Percentiles rank a stretch among this genome's conserved stretches.
Conservation (phyloP, 2,329 filamentous ascomycete species). For the Cordyceps cicadae region DNA sequence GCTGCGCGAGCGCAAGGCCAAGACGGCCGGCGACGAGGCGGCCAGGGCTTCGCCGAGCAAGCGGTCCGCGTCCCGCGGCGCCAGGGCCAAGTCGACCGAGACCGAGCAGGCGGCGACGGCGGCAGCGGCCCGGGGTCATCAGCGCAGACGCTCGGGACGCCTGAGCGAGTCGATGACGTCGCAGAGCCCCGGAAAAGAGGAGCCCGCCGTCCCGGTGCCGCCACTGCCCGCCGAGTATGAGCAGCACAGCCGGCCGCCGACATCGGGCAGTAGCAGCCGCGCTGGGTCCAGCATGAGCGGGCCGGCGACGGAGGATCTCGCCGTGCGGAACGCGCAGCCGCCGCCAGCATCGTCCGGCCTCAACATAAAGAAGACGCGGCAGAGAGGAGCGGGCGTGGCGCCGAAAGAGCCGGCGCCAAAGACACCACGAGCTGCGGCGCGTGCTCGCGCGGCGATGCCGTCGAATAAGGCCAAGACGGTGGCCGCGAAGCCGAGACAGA, state of each 20-base stretch:
- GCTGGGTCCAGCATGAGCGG: constrained; percentile 34
- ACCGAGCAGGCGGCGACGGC: neutral
- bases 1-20: constrained; percentile 61
- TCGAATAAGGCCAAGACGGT: constrained; percentile 14
- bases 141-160: constrained; percentile 28
- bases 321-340: constrained; percentile 17
- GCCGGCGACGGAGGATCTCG: constrained; percentile 22
- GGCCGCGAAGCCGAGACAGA: constrained; percentile 10
- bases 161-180: constrained; percentile 40
- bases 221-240: constrained; percentile 13
- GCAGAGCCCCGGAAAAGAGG: constrained; percentile 18
- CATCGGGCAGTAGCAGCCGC: constrained; percentile 20
- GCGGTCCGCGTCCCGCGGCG: constrained; percentile 16
- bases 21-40: constrained; percentile 24
- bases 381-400: constrained; percentile 24
- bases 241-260: constrained; percentile 6
- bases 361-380: constrained; percentile 52
- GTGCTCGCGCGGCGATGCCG: constrained; percentile 7
- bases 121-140: neutral
- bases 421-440: constrained; percentile 1
- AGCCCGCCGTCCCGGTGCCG: constrained; percentile 10
- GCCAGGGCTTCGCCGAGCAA: neutral
- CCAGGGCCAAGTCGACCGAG: constrained; percentile 4
- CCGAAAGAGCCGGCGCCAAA: constrained; percentile 28
- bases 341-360: constrained; percentile 22